Conservation (phyloP, 768 basidiomycete genomes). For the Gautieria morchelliformis region DNA sequence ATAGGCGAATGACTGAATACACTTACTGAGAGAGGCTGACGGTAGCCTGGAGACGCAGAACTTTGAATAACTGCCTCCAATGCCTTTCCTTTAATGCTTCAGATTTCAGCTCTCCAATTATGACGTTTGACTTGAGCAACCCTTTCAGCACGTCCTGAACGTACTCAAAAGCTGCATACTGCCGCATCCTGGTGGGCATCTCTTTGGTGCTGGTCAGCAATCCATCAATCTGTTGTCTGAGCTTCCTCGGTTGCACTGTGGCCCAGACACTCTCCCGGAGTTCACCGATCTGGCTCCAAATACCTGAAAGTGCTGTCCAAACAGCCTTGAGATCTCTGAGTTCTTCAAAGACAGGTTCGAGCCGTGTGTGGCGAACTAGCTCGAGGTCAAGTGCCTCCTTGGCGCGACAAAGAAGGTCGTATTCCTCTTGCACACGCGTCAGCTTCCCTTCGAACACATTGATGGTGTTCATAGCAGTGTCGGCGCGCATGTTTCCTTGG, state of each 20-base stretch:
- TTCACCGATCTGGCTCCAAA: conserved; percentile 90
- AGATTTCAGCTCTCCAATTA: conserved; percentile 92
- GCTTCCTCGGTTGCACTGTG: conserved; percentile 86
- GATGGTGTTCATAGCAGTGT: conserved; percentile 93
- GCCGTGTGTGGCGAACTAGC: conserved; percentile 76
- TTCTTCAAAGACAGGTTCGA: conserved; percentile 93
- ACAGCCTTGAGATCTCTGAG: conserved; percentile 94
- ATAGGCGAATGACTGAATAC: background rate
- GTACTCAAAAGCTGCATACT: conserved; percentile 97
- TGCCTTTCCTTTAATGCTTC: conserved; percentile 96
- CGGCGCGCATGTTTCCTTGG: conserved; percentile 92
- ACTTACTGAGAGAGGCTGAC: conserved; percentile 66
- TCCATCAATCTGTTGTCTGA: conserved; percentile 90
- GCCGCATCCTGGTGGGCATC: conserved; percentile 98
- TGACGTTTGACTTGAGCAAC: conserved; percentile 78
- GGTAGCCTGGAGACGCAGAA: conserved; percentile 61
- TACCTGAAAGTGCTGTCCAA: conserved; percentile 96
- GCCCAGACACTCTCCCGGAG: conserved; percentile 85
- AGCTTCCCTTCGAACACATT: conserved; percentile 91
- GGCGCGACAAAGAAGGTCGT: conserved; percentile 89
- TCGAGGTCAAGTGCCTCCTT: conserved; percentile 97
- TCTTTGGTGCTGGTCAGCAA: conserved; percentile 90
- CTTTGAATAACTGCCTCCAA: conserved; percentile 96
- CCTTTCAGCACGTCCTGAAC: conserved; percentile 86
- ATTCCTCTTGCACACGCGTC: conserved; percentile 84